Evolutionary conservation across 163 green algal species (phyloP).

Genomic region (Volvox carteri): DNA sequence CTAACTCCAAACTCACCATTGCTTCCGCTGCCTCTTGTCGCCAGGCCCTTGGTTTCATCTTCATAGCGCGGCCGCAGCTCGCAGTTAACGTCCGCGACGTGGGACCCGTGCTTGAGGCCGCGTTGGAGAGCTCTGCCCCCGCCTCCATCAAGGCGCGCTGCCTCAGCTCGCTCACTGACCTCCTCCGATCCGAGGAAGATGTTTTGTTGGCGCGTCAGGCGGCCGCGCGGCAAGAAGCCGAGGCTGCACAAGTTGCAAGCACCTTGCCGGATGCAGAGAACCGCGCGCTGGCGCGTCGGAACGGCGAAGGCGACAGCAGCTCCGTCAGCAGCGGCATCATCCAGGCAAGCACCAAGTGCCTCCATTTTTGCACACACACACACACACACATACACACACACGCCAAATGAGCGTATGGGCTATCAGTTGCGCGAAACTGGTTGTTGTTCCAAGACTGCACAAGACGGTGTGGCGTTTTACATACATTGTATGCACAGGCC

Average conservation of each 20-base stretch:
- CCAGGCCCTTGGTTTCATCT: conserved; percentile 77
- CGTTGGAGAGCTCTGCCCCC: conserved; percentile 57
- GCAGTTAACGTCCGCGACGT: conserved; percentile 63
- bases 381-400: too few relatives aligned
- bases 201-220: conserved; percentile 58
- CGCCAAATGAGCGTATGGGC: too few relatives aligned
- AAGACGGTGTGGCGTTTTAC: too few relatives aligned
- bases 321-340: conserved; percentile 75
- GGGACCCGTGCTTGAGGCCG: conserved; percentile 42
- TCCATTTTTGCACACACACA: too few relatives aligned
- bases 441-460: too few relatives aligned
- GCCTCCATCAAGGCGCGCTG: conserved; percentile 67
- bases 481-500: too few relatives aligned
- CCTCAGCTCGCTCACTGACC: conserved; percentile 65
- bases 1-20: too few relatives aligned
- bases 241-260: background rate
- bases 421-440: too few relatives aligned
- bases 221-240: conserved; percentile 30
- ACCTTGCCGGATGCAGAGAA: conserved; percentile 49
- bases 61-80: conserved; percentile 75
- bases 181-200: conserved; percentile 64
- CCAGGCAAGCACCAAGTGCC: conserved; percentile 61
- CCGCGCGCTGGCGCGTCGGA: conserved; percentile 67
- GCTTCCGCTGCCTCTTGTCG: background rate
- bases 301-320: conserved; percentile 78